Base-by-base conservation (phyloP, 495 filamentous ascomycete genomes). In the Schizothecium vesticola region DNA sequence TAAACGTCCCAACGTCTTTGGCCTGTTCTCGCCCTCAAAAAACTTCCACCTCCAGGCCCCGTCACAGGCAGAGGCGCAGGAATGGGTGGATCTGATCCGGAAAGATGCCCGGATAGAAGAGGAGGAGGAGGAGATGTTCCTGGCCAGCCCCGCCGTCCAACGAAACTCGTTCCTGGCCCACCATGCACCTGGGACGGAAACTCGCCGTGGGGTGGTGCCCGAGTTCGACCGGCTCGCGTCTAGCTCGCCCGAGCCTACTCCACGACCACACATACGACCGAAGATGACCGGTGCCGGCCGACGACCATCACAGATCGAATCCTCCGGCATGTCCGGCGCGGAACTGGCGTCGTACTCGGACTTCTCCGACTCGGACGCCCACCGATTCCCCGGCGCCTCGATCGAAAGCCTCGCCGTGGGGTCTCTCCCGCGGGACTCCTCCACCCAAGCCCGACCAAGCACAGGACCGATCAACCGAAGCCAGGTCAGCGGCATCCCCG, bases 331-430 rank as follows among this genome's bases (percentile, higher is more conserved):
- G 26, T 84, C 94, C 12, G 94, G 91, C 13, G 91, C 94, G 67
- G 95, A 97, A 25, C 79, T 92, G 28, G 92, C 91, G 3, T 95
- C 92, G 3, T 91, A 90, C 77, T 99, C 95, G 22, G 95, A 97
- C 73, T 87, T 96, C 71, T 97, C 93, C 3, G 95, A 97, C 74
- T 84, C 83, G 3, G 87, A 86, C n/a, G 69, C 73, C 1, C 75
- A 74, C 25, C 79, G 82, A 29, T 58, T 74, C 7, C 76, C 76
- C 13, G 80, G 80, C 63, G 66, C 80, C 31, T 81, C 84, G 31
- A 74, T 82, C 60, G 82, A 83, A 70, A 80, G 75, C 73, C 71
- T 84, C 57, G 70, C 76, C 8, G 74, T 75, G 51, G 79, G 79
- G 43, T 80, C 82, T 7, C 79, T 77, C 5, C 72, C 73, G 21